Evolutionary conservation across 2,329 filamentous ascomycete genomes (phyloP).

Genomic region (Fusarium tupiense): DNA sequence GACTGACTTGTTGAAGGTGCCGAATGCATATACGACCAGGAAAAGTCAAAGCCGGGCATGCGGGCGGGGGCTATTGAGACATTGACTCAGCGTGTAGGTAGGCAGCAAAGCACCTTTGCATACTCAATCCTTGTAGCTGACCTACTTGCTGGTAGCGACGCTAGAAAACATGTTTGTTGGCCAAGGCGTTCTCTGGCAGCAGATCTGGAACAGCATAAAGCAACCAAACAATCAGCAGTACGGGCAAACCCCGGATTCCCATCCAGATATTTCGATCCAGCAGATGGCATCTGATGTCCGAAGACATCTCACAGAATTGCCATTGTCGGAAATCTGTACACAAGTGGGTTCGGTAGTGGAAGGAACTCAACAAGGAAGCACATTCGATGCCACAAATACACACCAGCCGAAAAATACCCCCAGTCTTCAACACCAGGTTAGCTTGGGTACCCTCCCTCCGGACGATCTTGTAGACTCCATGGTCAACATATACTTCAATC

Average conservation of each 20-base stretch:
- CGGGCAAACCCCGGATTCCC: neutral
- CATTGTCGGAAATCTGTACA: neutral
- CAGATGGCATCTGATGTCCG: conserved; percentile 8
- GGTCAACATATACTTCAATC: conserved; percentile 49
- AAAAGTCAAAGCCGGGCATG: conserved; percentile 47
- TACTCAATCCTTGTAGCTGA: neutral
- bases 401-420: neutral
- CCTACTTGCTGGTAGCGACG: neutral
- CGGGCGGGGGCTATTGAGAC: conserved; percentile 49
- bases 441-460: conserved; percentile 30
- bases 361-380: neutral
- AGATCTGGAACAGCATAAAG: conserved; percentile 38
- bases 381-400: neutral
- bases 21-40: conserved; percentile 50
- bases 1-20: conserved; percentile 9
- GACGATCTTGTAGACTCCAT: conserved; percentile 48
- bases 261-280: neutral
- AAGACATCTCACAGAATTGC: neutral
- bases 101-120: neutral
- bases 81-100: conserved; percentile 47
- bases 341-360: neutral
- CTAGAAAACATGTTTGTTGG: conserved; percentile 53
- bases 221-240: neutral
- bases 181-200: conserved; percentile 50
- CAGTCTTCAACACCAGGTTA: neutral